Evolutionary conservation across 2,329 filamentous ascomycete genomes (phyloP).

Genomic region (Chaetothyriales sp.): DNA sequence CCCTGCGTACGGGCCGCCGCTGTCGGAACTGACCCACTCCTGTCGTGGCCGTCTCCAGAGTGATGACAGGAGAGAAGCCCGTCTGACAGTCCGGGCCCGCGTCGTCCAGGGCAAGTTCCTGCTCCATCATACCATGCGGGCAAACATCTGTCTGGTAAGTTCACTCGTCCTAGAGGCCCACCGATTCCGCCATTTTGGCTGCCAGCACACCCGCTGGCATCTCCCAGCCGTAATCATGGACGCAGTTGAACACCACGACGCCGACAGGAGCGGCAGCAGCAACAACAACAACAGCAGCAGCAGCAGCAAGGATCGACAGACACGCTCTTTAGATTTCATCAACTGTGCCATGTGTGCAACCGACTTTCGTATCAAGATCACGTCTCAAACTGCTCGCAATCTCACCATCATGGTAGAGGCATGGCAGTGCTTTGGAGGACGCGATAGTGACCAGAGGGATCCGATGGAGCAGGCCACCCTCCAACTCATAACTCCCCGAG

Average conservation of each 20-base stretch:
- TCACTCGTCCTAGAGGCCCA: neutral
- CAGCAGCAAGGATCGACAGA: neutral
- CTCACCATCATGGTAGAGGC: neutral
- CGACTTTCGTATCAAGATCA: neutral
- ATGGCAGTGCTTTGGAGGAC: neutral
- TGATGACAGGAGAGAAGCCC: neutral
- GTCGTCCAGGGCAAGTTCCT: neutral
- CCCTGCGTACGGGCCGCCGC: slow-evolving; percentile 5
- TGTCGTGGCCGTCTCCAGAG: slow-evolving; percentile 1
- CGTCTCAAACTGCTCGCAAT: neutral
- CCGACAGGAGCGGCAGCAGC: no score
- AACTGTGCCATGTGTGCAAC: neutral
- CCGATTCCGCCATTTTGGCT: neutral
- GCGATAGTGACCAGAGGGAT: neutral
- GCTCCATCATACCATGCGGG: neutral
- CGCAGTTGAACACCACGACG: neutral
- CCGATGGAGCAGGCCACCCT: neutral
- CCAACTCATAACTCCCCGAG: neutral
- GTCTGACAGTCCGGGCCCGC: neutral
- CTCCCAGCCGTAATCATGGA: neutral
- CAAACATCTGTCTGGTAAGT: neutral
- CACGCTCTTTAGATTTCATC: neutral
- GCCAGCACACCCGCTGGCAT: neutral
- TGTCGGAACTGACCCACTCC: slow-evolving; percentile 2
- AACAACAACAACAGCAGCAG: no score